Evolutionary conservation across 257 asterid species (phyloP), one percentile per base, ranked within the genome.

Genomic region (Nicotiana tomentosiformis): DNA sequence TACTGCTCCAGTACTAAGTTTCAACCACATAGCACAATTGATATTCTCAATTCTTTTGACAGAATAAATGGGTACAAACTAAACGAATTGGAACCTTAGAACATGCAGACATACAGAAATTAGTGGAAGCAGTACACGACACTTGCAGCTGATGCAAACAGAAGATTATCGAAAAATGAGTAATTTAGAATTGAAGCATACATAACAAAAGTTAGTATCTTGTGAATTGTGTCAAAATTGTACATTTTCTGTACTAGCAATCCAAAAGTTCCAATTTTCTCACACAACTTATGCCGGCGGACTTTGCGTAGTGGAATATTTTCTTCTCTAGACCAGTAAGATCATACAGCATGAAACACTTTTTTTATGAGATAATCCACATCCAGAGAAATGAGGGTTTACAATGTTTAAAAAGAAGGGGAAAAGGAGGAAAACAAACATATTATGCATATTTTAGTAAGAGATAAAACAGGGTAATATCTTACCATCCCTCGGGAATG

Each of bases 401-500:
- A 46, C 77, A 33, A 65, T 62, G 29, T 80, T 69, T 15, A 33
- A 35, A 58, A 6, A 43, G 33, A 84, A 18, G 57, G 33, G 30
- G 10, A 32, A 58, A 64, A 53, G 26, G 81, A 20, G 23, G 56
- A 46, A 66, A 20, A 81, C 56, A 14, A 74, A 49, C 72, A 77
- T 62, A 85, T 62, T 61, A 80, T 51, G 64, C 80, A 51, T 76
- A 23, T 51, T 15, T 51, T 23, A 49, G 80, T 53, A 55, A 70
- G 18, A 4, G 37, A 66, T 60, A 70, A 37, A 39, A 49, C 61
- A 81, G 43, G 81, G 81, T 78, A 82, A 49, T 84, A 55, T 5
- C 77, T 85, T 89, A 96, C 99, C 98, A 96, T 87, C 99, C 99
- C 89, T 94, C 98, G 35, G 99, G 99, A 84, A 96, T 95, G 89